A percentile compares a stretch with the other conserved stretches of the same genome.
Conservation (phyloP, 2,329 filamentous ascomycete genomes). For the Coniella lustricola region DNA sequence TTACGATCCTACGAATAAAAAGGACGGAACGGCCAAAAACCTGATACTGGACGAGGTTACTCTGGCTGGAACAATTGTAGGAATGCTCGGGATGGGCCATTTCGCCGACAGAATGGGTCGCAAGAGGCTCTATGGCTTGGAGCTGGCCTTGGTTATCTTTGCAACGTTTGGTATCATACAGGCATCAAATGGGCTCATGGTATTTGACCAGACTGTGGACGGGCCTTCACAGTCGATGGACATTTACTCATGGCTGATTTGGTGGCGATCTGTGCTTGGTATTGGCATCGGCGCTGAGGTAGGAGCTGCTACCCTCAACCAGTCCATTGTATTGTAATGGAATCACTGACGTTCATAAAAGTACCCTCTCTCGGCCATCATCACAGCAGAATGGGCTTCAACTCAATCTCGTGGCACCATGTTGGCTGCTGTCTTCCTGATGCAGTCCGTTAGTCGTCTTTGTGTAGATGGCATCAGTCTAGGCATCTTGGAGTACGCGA, state of each 20-base stretch:
- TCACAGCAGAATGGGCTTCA: constrained; percentile 24
- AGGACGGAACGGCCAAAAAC: background rate
- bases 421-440: constrained; percentile 23
- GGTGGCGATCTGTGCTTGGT: constrained; percentile 21
- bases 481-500: constrained; percentile 8
- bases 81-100: constrained; percentile 14
- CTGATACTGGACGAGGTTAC: constrained; percentile 14
- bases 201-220: background rate
- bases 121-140: constrained; percentile 16
- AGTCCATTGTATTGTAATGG: background rate
- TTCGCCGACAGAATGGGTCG: constrained; percentile 15
- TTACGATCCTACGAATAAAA: constrained; percentile 16
- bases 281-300: constrained; percentile 25
- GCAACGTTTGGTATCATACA: constrained; percentile 13
- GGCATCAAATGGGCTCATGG: constrained; percentile 13
- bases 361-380: constrained; percentile 25
- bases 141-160: constrained; percentile 15
- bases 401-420: constrained; percentile 22
- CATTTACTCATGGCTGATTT: constrained; percentile 20
- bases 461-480: constrained; percentile 17
- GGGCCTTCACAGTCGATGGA: constrained; percentile 18
- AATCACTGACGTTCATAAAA: constrained; percentile 1
- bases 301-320: constrained; percentile 1
- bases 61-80: constrained; percentile 6
- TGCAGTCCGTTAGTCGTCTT: constrained; percentile 21